A percentile compares a stretch with the other conserved stretches of the same genome.
Conservation (phyloP, 257 asterid species). For the Gardenia jasminoides region DNA sequence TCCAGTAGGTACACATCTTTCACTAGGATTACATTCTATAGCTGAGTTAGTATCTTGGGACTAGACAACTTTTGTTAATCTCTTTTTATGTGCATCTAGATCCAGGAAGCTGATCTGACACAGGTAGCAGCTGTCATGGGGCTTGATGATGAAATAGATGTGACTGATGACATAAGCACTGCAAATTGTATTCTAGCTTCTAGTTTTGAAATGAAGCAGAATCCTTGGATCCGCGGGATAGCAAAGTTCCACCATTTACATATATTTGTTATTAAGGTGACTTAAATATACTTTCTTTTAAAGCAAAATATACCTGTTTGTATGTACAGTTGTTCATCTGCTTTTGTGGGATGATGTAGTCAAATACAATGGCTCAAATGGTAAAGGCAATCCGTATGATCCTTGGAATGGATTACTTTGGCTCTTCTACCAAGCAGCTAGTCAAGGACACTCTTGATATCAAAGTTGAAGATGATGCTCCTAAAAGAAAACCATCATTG, state of each 20-base stretch:
- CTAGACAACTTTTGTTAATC: background rate
- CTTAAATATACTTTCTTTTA: constrained; percentile 4
- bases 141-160: constrained; percentile 75
- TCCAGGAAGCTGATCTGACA: constrained; percentile 80
- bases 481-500: constrained; percentile 73
- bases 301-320: background rate
- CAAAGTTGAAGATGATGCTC: constrained; percentile 86
- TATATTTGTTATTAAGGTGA: constrained; percentile 85
- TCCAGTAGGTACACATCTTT: background rate
- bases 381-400: constrained; percentile 92
- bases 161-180: constrained; percentile 68
- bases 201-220: constrained; percentile 69
- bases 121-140: constrained; percentile 95
- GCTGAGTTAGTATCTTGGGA: background rate
- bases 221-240: constrained; percentile 92
- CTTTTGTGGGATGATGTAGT: constrained; percentile 41
- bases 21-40: background rate
- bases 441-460: constrained; percentile 45
- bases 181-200: constrained; percentile 88
- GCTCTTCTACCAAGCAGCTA: constrained; percentile 42
- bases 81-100: constrained; percentile 43
- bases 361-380: constrained; percentile 92
- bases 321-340: background rate
- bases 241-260: constrained; percentile 88
- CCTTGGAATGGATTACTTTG: constrained; percentile 67